These are phyloP conservation scores for Telfairia occidentalis DNA, from an alignment of 331 rosid genomes.

Conservation along the genomic window DNA sequence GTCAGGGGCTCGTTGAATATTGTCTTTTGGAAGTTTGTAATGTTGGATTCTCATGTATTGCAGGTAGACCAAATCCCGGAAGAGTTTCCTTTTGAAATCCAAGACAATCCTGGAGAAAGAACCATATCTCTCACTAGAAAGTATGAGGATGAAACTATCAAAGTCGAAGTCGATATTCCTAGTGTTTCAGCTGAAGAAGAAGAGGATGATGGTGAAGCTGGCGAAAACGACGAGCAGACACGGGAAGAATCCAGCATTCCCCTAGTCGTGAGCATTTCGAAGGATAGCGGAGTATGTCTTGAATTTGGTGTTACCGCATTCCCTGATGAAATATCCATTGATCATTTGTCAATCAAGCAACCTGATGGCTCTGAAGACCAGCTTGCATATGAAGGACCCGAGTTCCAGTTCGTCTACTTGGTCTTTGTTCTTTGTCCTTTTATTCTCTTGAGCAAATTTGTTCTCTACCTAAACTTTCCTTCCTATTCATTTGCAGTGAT, in stretches of 20 bases:
- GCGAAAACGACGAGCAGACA: conserved; percentile 6
- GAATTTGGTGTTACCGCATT: conserved; percentile 75
- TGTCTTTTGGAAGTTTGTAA: neutral
- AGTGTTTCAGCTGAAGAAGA: conserved; percentile 24
- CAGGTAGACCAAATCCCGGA: conserved; percentile 28
- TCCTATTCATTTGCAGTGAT: conserved; percentile 33
- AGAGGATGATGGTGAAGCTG: conserved; percentile 12
- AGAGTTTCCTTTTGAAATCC: conserved; percentile 62
- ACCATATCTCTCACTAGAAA: conserved; percentile 51
- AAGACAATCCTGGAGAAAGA: conserved; percentile 66
- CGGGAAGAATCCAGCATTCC: conserved; percentile 48
- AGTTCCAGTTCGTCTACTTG: conserved; percentile 37
- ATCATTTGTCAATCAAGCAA: conserved; percentile 53
- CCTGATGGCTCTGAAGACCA: conserved; percentile 38
- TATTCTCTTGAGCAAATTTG: neutral
- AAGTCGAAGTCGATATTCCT: conserved; percentile 65
- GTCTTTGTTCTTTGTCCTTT: neutral
- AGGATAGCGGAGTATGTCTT: conserved; percentile 36
- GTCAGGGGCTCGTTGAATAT: neutral
- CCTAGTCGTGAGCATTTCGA: conserved; percentile 51
- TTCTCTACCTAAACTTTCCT: neutral
- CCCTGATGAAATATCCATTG: conserved; percentile 53
- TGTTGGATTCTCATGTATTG: neutral
- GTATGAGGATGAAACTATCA: conserved; percentile 50
- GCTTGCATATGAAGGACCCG: conserved; percentile 76